Evolutionary conservation across 169 alveolate genomes (phyloP).

Genomic region (Cryptosporidium ryanae): DNA sequence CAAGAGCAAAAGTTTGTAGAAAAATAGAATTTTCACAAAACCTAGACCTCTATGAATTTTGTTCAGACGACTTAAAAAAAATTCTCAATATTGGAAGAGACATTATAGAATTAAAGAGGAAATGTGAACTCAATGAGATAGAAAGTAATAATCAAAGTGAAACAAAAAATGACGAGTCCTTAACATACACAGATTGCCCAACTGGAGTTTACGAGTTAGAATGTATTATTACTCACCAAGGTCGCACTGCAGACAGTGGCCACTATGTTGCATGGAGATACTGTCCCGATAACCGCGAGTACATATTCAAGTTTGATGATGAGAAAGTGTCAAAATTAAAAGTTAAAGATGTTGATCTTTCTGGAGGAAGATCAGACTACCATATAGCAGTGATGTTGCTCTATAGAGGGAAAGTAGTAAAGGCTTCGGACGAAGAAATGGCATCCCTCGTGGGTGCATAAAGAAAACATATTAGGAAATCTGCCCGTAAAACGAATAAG

Average conservation of each 20-base stretch:
- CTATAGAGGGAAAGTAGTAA: slow-evolving; percentile 77
- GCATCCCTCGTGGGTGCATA: not conserved
- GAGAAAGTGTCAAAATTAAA: slow-evolving; percentile 85
- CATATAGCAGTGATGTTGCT: slow-evolving; percentile 88
- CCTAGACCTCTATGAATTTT: slow-evolving; percentile 91
- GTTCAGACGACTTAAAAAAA: slow-evolving; percentile 89
- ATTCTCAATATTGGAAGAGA: slow-evolving; percentile 85
- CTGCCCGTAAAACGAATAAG: not conserved
- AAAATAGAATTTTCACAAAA: slow-evolving; percentile 92
- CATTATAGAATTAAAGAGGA: slow-evolving; percentile 81
- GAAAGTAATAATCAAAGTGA: slow-evolving; percentile 52
- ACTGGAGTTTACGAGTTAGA: slow-evolving; percentile 94
- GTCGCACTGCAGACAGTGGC: slow-evolving; percentile 97
- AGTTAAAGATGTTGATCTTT: slow-evolving; percentile 86
- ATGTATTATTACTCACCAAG: slow-evolving; percentile 96
- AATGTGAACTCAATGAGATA: slow-evolving; percentile 40
- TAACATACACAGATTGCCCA: slow-evolving; percentile 78
- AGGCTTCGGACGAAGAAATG: slow-evolving; percentile 78
- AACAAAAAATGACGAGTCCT: slow-evolving; percentile 42
- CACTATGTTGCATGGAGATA: slow-evolving; percentile 96
- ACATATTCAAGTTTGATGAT: slow-evolving; percentile 86
- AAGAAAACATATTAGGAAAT: not conserved
- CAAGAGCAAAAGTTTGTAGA: slow-evolving; percentile 94
- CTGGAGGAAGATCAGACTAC: slow-evolving; percentile 92
- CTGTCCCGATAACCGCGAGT: slow-evolving; percentile 44